These are phyloP conservation scores for Liquidambar formosana DNA, from an alignment of 164 flowering plant species.

Conservation along the genomic window DNA sequence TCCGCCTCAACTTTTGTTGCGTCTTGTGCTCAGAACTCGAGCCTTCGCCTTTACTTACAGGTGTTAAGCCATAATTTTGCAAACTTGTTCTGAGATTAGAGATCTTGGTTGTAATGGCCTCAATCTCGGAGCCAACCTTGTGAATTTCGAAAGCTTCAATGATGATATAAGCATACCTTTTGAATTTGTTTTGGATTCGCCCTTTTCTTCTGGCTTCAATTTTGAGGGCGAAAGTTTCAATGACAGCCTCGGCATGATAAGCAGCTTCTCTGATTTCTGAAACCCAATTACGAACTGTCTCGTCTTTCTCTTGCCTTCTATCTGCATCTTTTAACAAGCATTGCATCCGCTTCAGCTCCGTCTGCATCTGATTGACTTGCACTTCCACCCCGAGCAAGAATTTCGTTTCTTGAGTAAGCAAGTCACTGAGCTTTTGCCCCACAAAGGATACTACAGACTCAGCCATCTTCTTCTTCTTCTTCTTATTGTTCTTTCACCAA, in stretches of 20 bases:
- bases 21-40: not conserved
- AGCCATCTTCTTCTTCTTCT: constrained; percentile 17
- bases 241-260: constrained; percentile 31
- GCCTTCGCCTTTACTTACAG: not conserved
- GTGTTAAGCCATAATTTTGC: constrained; percentile 8
- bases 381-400: not conserved
- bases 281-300: constrained; percentile 21
- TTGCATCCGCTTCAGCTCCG: constrained; percentile 19
- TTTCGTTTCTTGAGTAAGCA: constrained; percentile 10
- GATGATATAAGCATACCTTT: not conserved
- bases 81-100: not conserved
- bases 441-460: constrained; percentile 6
- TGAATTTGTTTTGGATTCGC: not conserved
- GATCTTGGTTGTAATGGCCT: constrained; percentile 8
- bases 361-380: constrained; percentile 7
- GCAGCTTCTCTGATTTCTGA: constrained; percentile 28
- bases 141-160: not conserved
- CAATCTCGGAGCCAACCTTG: constrained; percentile 11
- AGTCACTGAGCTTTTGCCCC: not conserved
- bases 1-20: not conserved
- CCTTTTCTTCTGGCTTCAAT: not conserved
- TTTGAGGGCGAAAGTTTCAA: constrained; percentile 17
- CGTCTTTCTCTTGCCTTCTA: constrained; percentile 17
- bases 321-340: constrained; percentile 32
- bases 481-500: too few species aligned